Conservation (phyloP, 2,329 filamentous ascomycete species). For the Arthrobotrys megalospora region DNA sequence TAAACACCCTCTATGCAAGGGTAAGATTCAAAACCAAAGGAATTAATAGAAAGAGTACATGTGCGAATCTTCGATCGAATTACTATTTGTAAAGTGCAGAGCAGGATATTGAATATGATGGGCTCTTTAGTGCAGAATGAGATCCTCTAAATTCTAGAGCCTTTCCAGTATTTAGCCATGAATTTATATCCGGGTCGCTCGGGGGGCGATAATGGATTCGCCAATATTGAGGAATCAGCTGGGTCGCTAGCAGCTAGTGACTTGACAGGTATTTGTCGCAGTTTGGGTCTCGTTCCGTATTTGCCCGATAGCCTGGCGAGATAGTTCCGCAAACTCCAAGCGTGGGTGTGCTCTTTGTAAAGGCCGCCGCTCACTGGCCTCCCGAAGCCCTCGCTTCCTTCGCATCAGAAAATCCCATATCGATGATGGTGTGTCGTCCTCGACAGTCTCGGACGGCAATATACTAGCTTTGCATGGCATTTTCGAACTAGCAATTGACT, state of each 20-base stretch:
- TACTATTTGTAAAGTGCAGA: background rate
- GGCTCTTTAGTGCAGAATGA: background rate
- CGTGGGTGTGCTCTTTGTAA: constrained; percentile 19
- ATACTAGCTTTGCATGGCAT: constrained; percentile 54
- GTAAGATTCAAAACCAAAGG: background rate
- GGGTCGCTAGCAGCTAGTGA: background rate
- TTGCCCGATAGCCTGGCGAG: background rate
- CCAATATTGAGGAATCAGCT: background rate
- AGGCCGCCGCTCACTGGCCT: constrained; percentile 12
- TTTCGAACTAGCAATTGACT: background rate
- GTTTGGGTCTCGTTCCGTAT: background rate
- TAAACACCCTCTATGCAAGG: no score
- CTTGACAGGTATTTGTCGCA: background rate
- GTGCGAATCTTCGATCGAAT: background rate
- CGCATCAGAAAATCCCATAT: constrained; percentile 58
- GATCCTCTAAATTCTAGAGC: background rate
- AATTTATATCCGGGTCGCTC: background rate
- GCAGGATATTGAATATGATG: background rate
- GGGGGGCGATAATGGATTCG: background rate
- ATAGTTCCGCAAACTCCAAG: background rate
- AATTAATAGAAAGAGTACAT: background rate
- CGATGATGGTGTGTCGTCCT: constrained; percentile 39
- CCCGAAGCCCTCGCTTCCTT: constrained; percentile 19
- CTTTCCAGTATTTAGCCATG: background rate
- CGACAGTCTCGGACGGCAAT: constrained; percentile 47